These are phyloP conservation scores for Laburnicola sp. DNA, from an alignment of 2,329 filamentous ascomycete genomes.

Conservation along the genomic window DNA sequence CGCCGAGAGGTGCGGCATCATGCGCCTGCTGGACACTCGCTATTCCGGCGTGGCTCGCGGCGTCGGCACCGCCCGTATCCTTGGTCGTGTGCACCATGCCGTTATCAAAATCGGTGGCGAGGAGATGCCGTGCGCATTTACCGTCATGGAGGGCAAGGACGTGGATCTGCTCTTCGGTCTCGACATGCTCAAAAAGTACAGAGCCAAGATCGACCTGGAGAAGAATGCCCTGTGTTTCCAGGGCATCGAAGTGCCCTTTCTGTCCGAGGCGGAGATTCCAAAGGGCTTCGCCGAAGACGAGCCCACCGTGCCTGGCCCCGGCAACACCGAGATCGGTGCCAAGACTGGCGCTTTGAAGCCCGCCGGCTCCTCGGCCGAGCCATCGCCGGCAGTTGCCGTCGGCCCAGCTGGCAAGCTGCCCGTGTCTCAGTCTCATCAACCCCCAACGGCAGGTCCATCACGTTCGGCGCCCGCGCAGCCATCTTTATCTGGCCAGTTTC, in stretches of 20 bases:
- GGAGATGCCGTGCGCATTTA: conserved; percentile 92
- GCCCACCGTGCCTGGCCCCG: conserved; percentile 80
- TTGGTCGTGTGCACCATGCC: conserved; percentile 92
- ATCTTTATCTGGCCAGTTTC: not conserved
- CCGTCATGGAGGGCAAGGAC: conserved; percentile 98
- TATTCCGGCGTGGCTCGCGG: conserved; percentile 91
- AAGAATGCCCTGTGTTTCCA: conserved; percentile 86
- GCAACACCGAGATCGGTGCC: conserved; percentile 85
- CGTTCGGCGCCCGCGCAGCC: too few relatives aligned
- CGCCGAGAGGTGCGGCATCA: conserved; percentile 90
- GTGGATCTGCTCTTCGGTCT: conserved; percentile 91
- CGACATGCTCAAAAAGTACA: conserved; percentile 96
- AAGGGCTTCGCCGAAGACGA: conserved; percentile 77
- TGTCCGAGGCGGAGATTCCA: conserved; percentile 93
- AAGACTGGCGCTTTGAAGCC: conserved; percentile 75
- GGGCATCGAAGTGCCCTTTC: conserved; percentile 82
- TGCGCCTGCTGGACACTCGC: conserved; percentile 89
- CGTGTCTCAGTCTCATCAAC: not conserved
- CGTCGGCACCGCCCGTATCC: conserved; percentile 90
- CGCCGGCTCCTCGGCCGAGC: conserved; percentile 46
- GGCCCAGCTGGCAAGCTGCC: conserved; percentile 7
- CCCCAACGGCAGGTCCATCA: not conserved
- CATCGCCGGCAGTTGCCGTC: conserved; percentile 24
- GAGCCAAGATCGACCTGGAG: conserved; percentile 85
- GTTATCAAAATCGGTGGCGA: conserved; percentile 90